Percentiles rank a stretch among this genome's conserved stretches.
These are phyloP conservation scores for Noccaea caerulescens DNA, from an alignment of 345 rosid species.

Conservation along the genomic window DNA sequence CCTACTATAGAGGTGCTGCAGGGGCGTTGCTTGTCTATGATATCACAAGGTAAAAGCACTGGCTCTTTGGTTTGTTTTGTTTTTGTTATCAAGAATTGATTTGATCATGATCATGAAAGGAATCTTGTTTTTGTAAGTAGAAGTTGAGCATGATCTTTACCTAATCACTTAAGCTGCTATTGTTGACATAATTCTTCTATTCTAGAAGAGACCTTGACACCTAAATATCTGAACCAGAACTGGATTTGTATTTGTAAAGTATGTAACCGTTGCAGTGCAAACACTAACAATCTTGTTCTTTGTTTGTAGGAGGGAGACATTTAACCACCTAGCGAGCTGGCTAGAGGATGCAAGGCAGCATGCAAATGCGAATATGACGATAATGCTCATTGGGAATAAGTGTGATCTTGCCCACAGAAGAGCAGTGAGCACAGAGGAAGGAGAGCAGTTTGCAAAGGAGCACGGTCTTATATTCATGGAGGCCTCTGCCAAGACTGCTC, in stretches of 20 bases:
- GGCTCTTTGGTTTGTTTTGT: neutral
- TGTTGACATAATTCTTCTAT: neutral
- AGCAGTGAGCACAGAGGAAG: constrained; percentile 95
- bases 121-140: neutral
- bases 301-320: constrained; percentile 78
- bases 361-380: constrained; percentile 96
- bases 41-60: constrained; percentile 68
- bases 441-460: constrained; percentile 95
- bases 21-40: constrained; percentile 99
- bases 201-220: neutral
- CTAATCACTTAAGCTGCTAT: neutral
- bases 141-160: constrained; percentile 8
- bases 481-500: constrained; percentile 99
- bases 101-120: constrained; percentile 6
- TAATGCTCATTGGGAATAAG: constrained; percentile 95
- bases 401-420: constrained; percentile 96
- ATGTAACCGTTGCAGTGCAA: neutral
- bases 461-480: constrained; percentile 98
- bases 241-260: constrained; percentile 7
- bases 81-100: neutral
- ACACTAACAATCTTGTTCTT: neutral
- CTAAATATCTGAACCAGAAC: constrained; percentile 24
- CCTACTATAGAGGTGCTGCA: constrained; percentile 96
- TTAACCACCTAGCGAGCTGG: constrained; percentile 96
- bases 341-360: constrained; percentile 98